These are phyloP conservation scores for Cyclotella distinguenda DNA, from an alignment of 108 stramenopile genomes.

Conservation along the genomic window DNA sequence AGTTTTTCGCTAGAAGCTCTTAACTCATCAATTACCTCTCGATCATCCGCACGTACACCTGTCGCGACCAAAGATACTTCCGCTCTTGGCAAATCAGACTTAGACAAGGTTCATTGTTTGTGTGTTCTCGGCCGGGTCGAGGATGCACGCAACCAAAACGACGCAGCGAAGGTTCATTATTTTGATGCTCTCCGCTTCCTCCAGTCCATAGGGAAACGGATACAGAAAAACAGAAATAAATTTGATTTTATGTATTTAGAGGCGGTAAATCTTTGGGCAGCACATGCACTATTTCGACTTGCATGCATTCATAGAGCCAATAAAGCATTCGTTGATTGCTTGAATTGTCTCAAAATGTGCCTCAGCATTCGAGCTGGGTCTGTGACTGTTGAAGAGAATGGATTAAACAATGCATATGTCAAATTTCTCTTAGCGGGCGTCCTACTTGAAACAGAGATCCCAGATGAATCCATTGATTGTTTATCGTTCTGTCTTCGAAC, in stretches of 20 bases:
- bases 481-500: conserved; percentile 32
- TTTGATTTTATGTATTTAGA: conserved; percentile 16
- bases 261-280: conserved; percentile 39
- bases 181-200: conserved; percentile 24
- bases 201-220: conserved; percentile 27
- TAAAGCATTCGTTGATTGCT: conserved; percentile 2
- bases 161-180: conserved; percentile 21
- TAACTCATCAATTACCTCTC: conserved; percentile 22
- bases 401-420: conserved; percentile 21
- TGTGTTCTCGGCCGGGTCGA: conserved; percentile 36
- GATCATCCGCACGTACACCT: no score
- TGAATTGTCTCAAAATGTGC: conserved; percentile 24
- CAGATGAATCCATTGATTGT: conserved; percentile 35
- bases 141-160: conserved; percentile 8
- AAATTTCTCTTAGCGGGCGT: conserved; percentile 17
- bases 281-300: conserved; percentile 25
- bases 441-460: conserved; percentile 19
- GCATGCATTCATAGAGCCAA: conserved; percentile 27
- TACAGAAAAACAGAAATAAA: neutral
- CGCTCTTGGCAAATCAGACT: neutral
- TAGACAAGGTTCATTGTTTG: conserved; percentile 29
- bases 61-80: neutral
- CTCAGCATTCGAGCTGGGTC: conserved; percentile 27
- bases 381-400: conserved; percentile 17
- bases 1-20: conserved; percentile 11